Evolutionary conservation across 768 basidiomycete species (phyloP).

Genomic region (Lactifluus rugatus): DNA sequence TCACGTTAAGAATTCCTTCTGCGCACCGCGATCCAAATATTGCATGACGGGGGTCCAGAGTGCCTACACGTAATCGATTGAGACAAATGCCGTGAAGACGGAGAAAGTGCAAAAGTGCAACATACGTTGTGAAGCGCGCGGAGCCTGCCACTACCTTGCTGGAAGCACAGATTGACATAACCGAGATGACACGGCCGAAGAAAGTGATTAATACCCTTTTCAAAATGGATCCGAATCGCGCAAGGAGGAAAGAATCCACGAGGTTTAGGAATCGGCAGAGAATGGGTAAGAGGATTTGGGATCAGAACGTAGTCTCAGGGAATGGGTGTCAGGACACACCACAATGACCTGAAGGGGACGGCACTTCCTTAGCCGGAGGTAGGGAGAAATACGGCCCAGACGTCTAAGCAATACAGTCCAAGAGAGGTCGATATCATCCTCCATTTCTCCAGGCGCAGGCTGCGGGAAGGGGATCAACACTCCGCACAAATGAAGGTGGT

Average conservation of each 20-base stretch:
- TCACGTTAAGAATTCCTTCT: not conserved
- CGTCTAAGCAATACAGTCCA: constrained; percentile 63
- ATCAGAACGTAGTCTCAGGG: not conserved
- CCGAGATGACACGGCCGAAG: constrained; percentile 51
- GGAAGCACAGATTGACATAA: constrained; percentile 61
- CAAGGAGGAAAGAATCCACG: constrained; percentile 60
- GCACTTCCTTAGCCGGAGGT: constrained; percentile 74
- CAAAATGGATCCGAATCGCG: constrained; percentile 54
- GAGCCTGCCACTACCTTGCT: constrained; percentile 70
- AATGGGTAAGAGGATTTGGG: constrained; percentile 37
- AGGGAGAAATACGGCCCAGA: constrained; percentile 43
- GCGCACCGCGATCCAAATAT: constrained; percentile 63
- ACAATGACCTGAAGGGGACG: constrained; percentile 59
- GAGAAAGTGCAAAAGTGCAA: not conserved
- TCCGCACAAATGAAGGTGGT: no score
- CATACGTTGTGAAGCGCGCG: constrained; percentile 44
- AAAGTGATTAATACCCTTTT: constrained; percentile 35
- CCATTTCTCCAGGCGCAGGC: no score
- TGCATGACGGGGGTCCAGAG: constrained; percentile 88
- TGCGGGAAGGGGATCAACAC: no score
- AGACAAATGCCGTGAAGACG: not conserved
- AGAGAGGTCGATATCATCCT: constrained; percentile 60
- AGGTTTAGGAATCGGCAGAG: constrained; percentile 68
- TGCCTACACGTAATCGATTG: constrained; percentile 30
- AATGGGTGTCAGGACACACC: constrained; percentile 29